A percentile compares a stretch with the other conserved stretches of the same genome.
These are phyloP conservation scores for Monosporozyma aerobia DNA, from an alignment of 805 yeast species.

Conservation along the genomic window DNA sequence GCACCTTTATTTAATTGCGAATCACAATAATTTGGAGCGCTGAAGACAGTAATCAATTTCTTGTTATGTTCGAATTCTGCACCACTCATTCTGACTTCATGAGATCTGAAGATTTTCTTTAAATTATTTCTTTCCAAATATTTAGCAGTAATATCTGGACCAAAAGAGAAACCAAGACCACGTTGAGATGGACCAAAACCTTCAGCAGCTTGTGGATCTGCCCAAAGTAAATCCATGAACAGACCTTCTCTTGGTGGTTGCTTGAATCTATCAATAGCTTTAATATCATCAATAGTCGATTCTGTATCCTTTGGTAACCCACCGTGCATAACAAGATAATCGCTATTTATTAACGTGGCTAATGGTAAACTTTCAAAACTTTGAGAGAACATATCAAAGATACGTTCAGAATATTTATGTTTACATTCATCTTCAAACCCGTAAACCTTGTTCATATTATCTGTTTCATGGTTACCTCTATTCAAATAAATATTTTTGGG, in stretches of 20 bases:
- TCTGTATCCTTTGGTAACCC: constrained; percentile 79
- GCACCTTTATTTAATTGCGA: constrained; percentile 87
- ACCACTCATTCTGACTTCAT: constrained; percentile 91
- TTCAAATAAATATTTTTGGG: constrained; percentile 68
- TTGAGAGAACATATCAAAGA: constrained; percentile 76
- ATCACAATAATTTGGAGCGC: constrained; percentile 98
- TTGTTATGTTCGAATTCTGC: constrained; percentile 83
- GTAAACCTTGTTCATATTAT: constrained; percentile 91
- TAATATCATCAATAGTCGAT: constrained; percentile 65
- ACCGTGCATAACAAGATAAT: constrained; percentile 89
- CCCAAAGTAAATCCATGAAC: constrained; percentile 96
- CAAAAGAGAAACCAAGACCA: constrained; percentile 94
- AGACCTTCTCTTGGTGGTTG: constrained; percentile 89
- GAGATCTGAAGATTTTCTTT: constrained; percentile 81
- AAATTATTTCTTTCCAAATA: constrained; percentile 68
- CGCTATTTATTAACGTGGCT: constrained; percentile 68
- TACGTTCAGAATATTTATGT: constrained; percentile 71
- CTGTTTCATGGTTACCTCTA: constrained; percentile 95
- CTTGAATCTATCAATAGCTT: constrained; percentile 58
- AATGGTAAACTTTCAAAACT: constrained; percentile 80
- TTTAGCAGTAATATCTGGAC: constrained; percentile 82
- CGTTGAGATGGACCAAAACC: constrained; percentile 87
- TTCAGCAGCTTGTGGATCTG: constrained; percentile 75
- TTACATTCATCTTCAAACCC: constrained; percentile 96
- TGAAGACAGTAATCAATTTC: constrained; percentile 81